Base-by-base conservation (phyloP, 148 eudicot genomes). In the Spergularia marina region DNA sequence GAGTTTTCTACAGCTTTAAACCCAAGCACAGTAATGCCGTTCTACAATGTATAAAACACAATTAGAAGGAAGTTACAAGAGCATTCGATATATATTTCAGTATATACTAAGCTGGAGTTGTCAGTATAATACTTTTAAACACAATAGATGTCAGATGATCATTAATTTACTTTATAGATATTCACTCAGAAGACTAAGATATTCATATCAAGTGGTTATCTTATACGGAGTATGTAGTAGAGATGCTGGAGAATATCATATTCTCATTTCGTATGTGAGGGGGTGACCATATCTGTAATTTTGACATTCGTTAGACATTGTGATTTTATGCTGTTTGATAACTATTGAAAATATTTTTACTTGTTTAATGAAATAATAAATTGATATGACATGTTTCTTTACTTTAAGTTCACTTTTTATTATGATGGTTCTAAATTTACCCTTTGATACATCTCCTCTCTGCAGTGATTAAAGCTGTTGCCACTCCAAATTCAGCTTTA, bases 401-500 rank as follows among this genome's bases (percentile, higher is more conserved):
- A 49, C 23, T 21, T 65, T 10, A 51, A 49, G 39, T 41, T 36
- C 5, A 53, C 10, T 18, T 64, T 76, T 4, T 61, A 20, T 65
- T 59, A 58, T 65, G 53, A 51, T 71, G 30, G 44, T 65, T 65
- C 17, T 53, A 21, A 47, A 25, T 67, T n/a, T 10, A 10, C 51
- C 21, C 34, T 39, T 63, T 60, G 41, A 25, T 47, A 4, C 59
- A 6, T 63, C 62, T 65, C 15, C 15, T 40, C 12, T 65, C 30
- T 84, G 80, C 88, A 94, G 98, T 83, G 79, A 75, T 90, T 72
- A 88, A 83, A 85, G 97, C 97, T 30, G 88, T 90, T 79, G 90
- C 88, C 36, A 85, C 90, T 39, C 89, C 93, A 52, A 78, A 90
- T 54, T 91, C 95, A 60, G 83, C 90, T 59, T 71, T 90, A 63